Evolutionary conservation across 176 grass and related monocot species (phyloP).

Genomic region (Hordeum vulgare): MorexV3_pseudomolecules_assembly NC_058521.1:22727160-22727659

Average conservation of each 20-base stretch:
- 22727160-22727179: too few species aligned
- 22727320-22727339: background rate
- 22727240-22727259: too few species aligned
- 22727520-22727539: conserved; percentile 77
- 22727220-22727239: too few species aligned
- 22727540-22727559: conserved; percentile 50
- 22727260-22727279: too few species aligned
- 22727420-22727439: conserved; percentile 7
- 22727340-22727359: background rate
- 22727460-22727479: background rate
- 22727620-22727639: conserved; percentile 38
- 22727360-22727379: conserved; percentile 20
- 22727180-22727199: too few species aligned
- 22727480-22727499: background rate
- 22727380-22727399: background rate
- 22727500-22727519: conserved; percentile 31
- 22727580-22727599: background rate
- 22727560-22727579: conserved; percentile 29
- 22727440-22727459: background rate
- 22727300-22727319: background rate
- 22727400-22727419: background rate
- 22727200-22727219: too few species aligned
- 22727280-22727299: too few species aligned
- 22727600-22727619: background rate
- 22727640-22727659: conserved; percentile 63